These are phyloP conservation scores for Collybia sp. DNA, from an alignment of 768 basidiomycete species.

Conservation along the genomic window DNA sequence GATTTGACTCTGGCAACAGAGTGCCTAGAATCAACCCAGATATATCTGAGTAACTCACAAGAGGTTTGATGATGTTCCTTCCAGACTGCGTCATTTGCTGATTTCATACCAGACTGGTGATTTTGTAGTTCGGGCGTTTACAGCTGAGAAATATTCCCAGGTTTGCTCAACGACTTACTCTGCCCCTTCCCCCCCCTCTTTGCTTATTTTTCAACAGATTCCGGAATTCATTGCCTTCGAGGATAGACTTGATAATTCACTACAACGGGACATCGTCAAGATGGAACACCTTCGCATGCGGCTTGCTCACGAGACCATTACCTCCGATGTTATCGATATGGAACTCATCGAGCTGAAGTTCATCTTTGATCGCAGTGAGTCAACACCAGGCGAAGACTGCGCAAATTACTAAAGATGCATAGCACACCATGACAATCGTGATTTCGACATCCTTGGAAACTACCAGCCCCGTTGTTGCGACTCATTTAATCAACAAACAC, in stretches of 20 bases:
- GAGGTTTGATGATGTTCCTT: constrained; percentile 46
- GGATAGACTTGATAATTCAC: constrained; percentile 74
- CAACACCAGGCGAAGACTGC: constrained; percentile 2
- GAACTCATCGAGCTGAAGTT: constrained; percentile 84
- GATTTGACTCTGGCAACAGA: constrained; percentile 75
- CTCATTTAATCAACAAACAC: constrained; percentile 62
- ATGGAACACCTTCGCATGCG: constrained; percentile 86
- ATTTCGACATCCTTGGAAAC: constrained; percentile 72
- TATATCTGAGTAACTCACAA: constrained; percentile 74
- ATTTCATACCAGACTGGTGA: constrained; percentile 57
- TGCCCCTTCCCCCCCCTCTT: not conserved
- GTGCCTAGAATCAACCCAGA: constrained; percentile 75
- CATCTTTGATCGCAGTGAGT: constrained; percentile 69
- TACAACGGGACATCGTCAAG: constrained; percentile 79
- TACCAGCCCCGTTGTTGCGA: constrained; percentile 60
- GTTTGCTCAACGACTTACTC: constrained; percentile 22
- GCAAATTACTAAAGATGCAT: constrained; percentile 1
- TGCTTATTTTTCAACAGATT: constrained; percentile 40
- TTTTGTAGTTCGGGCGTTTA: constrained; percentile 75
- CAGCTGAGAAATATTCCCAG: constrained; percentile 79
- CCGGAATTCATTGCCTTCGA: constrained; percentile 83
- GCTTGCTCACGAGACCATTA: constrained; percentile 66
- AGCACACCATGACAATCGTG: constrained; percentile 86
- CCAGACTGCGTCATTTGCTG: constrained; percentile 3
- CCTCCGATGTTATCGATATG: constrained; percentile 71